Base-by-base conservation (phyloP, 257 asterid genomes). In the Nicotiana otophora region DNA sequence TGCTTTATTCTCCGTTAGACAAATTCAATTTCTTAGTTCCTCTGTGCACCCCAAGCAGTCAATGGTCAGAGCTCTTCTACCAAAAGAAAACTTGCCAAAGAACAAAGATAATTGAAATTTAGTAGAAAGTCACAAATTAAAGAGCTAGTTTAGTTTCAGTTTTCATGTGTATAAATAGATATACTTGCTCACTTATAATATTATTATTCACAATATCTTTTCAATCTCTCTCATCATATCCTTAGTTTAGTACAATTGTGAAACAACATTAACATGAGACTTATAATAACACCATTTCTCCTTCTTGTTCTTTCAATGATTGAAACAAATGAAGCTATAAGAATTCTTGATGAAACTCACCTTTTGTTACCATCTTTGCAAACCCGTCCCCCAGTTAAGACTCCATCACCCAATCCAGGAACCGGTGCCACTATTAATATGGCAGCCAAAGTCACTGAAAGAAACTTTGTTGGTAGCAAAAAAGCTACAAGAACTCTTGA, bases 41-140 rank as follows among this genome's bases (percentile, higher is more conserved):
- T 54, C 10, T 19, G 63, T 48, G 53, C 70, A 0, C 53, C 31
- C 3, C 57, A n/a, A 0, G 57, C 55, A 62, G 88, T 85, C 88
- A 85, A 84, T 72, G 82, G 58, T 82, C 88, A 82, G 78, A 67
- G 10, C 63, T 10, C 26, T 2, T 75, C 7, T 53, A 53, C 84
- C 67, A 81, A 65, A 64, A 42, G 36, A 60, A 64, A 53, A 12
- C 57, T 11, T 14, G 57, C 39, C 42, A 67, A 23, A 81, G 19
- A 51, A 55, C 58, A 82, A 23, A 48, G 46, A 69, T 6, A 42
- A 20, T 19, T 12, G 23, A 26, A 31, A 6, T 63, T 16, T 7
- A 67, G n/a, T 48, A 20, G 46, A 7, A 31, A 11, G 10, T 39
- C 46, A 39, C 10, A 39, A 39, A 39, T 39, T 39, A 39, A 42